phyloP scores from a whole-genome alignment of 306 rosid genomes.

The Rosa lucieae region DNA sequence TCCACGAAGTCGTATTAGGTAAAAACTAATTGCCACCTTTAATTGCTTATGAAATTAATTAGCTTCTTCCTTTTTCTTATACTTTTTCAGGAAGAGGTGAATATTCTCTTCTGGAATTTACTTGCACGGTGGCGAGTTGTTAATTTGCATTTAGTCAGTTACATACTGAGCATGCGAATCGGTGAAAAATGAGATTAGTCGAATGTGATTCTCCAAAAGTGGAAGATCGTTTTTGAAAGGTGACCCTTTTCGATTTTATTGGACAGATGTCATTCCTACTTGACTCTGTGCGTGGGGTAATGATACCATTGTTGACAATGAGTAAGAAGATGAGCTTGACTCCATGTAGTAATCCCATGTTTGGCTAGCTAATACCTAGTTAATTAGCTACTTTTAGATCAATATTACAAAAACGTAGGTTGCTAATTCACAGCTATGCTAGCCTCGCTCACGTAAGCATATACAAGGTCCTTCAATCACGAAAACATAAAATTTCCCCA shows the following conservation, averaged over 20 bases:
- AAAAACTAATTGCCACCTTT: not conserved
- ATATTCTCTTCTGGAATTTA: not conserved
- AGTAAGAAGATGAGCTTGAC: constrained; percentile 47
- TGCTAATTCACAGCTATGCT: not conserved
- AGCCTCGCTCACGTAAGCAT: constrained; percentile 22
- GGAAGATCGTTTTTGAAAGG: constrained; percentile 29
- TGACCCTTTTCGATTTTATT: constrained; percentile 31
- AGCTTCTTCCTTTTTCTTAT: not conserved
- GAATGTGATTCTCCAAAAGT: constrained; percentile 12
- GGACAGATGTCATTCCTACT: constrained; percentile 48
- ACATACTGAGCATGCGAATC: constrained; percentile 15
- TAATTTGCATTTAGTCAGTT: not conserved
- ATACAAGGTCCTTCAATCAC: constrained; percentile 71
- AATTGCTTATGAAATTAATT: not conserved
- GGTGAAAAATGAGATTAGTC: constrained; percentile 19
- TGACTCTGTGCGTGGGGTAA: constrained; percentile 51
- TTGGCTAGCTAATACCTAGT: not conserved
- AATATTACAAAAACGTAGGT: not conserved
- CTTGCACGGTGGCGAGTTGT: not conserved
- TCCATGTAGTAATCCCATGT: constrained; percentile 30
- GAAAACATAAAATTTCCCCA: constrained; percentile 42
- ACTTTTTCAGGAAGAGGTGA: not conserved
- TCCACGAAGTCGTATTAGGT: constrained; percentile 13
- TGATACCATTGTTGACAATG: constrained; percentile 58
- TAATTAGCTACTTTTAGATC: not conserved